Evolutionary conservation across 306 rosid species (phyloP).

Genomic region (Cicer chorassanicum): DNA sequence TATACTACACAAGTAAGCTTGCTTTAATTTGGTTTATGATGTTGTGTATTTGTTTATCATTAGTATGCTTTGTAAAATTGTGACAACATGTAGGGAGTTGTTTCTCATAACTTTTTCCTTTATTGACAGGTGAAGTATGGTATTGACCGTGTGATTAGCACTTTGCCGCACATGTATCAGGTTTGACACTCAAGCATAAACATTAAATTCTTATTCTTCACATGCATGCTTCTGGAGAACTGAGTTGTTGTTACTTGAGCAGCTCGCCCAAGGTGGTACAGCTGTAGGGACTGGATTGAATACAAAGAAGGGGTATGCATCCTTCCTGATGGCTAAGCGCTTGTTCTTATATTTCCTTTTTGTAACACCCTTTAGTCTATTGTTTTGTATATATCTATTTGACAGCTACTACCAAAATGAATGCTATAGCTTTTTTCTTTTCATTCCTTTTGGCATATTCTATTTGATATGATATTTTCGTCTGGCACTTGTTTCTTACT

Average conservation of each 20-base stretch:
- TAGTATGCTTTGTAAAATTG: conserved; percentile 27
- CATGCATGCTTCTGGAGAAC: conserved; percentile 32
- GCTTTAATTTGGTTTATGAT: conserved; percentile 20
- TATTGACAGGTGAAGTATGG: conserved; percentile 82
- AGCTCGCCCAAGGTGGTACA: conserved; percentile 99
- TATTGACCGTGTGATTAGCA: conserved; percentile 74
- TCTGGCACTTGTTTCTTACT: conserved; percentile 2
- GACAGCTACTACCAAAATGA: conserved; percentile 11
- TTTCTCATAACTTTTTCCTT: conserved; percentile 49
- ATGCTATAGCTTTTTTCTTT: conserved; percentile 26
- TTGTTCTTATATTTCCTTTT: conserved; percentile 18
- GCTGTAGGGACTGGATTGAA: conserved; percentile 99
- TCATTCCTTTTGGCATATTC: conserved; percentile 32
- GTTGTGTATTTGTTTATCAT: conserved; percentile 14
- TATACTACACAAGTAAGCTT: conserved; percentile 90
- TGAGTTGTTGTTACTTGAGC: conserved; percentile 52
- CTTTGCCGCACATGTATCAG: conserved; percentile 92
- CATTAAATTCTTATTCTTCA: conserved; percentile 18
- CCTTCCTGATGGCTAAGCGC: conserved; percentile 35
- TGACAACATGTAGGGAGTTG: conserved; percentile 19
- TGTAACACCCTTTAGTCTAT: conserved; percentile 4
- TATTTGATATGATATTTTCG: conserved; percentile 24
- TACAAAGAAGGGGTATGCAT: conserved; percentile 92
- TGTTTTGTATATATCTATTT: conserved; percentile 5
- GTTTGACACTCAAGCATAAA: conserved; percentile 49